Evolutionary conservation across 768 basidiomycete species (phyloP).

Genomic region (Neoboletus magnificus): DNA sequence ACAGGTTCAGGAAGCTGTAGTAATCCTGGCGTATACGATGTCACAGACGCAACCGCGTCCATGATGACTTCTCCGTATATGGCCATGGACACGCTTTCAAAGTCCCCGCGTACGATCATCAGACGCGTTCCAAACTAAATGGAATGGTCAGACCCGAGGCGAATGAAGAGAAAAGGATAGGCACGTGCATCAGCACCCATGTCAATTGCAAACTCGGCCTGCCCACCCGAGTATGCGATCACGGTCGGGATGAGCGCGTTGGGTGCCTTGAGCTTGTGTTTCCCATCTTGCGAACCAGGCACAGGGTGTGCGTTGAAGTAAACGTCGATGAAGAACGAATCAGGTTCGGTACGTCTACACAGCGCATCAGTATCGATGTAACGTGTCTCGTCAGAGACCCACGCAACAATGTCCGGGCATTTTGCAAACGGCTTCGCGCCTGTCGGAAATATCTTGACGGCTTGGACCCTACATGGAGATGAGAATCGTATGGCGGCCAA

Average conservation of each 20-base stretch:
- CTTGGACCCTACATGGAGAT: slow-evolving; percentile 62
- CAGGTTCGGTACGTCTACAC: slow-evolving; percentile 64
- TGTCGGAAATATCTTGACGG: slow-evolving; percentile 67
- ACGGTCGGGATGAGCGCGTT: slow-evolving; percentile 72
- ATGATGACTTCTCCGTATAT: slow-evolving; percentile 53
- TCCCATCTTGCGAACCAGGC: slow-evolving; percentile 38
- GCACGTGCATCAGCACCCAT: slow-evolving; percentile 64
- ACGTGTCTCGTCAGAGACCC: slow-evolving; percentile 20
- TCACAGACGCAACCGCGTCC: slow-evolving; percentile 37
- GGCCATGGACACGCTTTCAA: slow-evolving; percentile 45
- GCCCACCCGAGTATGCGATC: slow-evolving; percentile 68
- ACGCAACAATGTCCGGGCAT: slow-evolving; percentile 63
- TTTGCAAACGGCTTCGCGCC: slow-evolving; percentile 58
- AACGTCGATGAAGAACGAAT: slow-evolving; percentile 69
- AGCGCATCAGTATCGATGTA: background rate
- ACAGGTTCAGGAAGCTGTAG: slow-evolving; percentile 35
- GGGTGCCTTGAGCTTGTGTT: slow-evolving; percentile 59
- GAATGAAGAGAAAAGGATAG: background rate
- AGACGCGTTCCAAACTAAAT: slow-evolving; percentile 68
- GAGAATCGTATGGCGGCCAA: slow-evolving; percentile 73
- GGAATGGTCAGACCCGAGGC: slow-evolving; percentile 1
- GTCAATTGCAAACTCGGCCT: slow-evolving; percentile 62
- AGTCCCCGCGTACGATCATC: slow-evolving; percentile 78
- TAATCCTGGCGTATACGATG: slow-evolving; percentile 41
- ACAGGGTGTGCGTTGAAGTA: slow-evolving; percentile 71